phyloP scores from a whole-genome alignment of 768 basidiomycete species.

The Mycena albidolilacea region DNA sequence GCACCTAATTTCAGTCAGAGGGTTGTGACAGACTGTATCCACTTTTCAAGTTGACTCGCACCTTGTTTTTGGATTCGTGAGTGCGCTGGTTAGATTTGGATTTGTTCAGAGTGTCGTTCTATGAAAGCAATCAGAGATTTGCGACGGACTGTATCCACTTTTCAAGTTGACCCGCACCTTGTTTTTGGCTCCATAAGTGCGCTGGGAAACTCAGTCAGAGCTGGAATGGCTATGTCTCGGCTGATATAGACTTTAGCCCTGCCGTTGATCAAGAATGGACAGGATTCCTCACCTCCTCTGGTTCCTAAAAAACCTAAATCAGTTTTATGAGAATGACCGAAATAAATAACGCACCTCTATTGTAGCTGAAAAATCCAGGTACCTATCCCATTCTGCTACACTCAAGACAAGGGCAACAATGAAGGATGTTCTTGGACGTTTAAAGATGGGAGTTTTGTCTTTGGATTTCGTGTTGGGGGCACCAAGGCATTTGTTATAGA shows the following conservation, averaged over 20 bases:
- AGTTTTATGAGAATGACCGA: neutral
- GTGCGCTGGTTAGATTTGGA: neutral
- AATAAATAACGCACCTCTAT: neutral
- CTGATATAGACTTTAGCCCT: too few species aligned
- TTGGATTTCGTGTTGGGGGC: neutral
- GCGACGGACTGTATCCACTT: neutral
- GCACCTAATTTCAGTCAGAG: neutral
- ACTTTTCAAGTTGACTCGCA: neutral
- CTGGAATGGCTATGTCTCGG: too few species aligned
- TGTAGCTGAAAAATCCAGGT: neutral
- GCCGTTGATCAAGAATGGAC: too few species aligned
- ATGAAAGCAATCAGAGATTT: neutral
- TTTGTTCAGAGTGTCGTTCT: neutral
- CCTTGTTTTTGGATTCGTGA: neutral
- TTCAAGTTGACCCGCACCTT: neutral
- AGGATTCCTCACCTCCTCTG: too few species aligned
- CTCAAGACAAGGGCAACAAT: conserved; percentile 1
- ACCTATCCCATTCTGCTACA: conserved; percentile 5
- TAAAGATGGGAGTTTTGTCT: conserved; percentile 9
- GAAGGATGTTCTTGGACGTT: conserved; percentile 2
- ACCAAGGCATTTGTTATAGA: conserved; percentile 5
- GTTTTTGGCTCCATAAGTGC: neutral
- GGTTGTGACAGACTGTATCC: neutral
- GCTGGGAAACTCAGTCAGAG: neutral
- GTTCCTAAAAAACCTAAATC: neutral